These are phyloP conservation scores for Nymphaea thermarum DNA, from an alignment of 164 flowering plant species.

Conservation along the genomic window DNA sequence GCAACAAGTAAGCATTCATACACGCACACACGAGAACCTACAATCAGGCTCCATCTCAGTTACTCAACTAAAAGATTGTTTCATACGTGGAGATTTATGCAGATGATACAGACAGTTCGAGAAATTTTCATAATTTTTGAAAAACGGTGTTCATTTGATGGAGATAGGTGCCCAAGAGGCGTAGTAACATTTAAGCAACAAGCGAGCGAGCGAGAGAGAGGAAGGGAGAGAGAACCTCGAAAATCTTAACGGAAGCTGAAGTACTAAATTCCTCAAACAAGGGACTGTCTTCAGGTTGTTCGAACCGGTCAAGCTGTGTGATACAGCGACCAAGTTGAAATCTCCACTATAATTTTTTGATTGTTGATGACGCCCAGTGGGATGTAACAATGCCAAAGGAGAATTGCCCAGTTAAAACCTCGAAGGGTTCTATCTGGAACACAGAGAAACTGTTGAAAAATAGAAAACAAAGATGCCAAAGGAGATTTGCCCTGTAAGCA, in stretches of 20 bases:
- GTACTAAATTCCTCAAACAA: not conserved
- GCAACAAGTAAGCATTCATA: too few relatives aligned
- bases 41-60: not conserved
- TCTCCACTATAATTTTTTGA: not conserved
- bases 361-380: constrained; percentile 8
- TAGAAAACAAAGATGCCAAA: constrained; percentile 8
- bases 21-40: not conserved
- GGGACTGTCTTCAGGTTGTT: not conserved
- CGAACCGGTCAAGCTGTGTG: not conserved
- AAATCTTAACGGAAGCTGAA: not conserved
- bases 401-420: constrained; percentile 13
- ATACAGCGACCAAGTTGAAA: not conserved
- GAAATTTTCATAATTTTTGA: not conserved
- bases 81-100: not conserved
- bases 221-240: not conserved
- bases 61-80: not conserved
- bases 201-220: not conserved
- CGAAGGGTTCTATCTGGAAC: not conserved
- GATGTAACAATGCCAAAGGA: constrained; percentile 20
- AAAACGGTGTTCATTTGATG: not conserved
- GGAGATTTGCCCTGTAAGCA: constrained; percentile 11
- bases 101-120: not conserved
- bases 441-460: not conserved
- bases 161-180: not conserved
- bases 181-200: not conserved